These are phyloP conservation scores for Auricularia cornea DNA, from an alignment of 768 basidiomycete genomes.

Conservation along the genomic window DNA sequence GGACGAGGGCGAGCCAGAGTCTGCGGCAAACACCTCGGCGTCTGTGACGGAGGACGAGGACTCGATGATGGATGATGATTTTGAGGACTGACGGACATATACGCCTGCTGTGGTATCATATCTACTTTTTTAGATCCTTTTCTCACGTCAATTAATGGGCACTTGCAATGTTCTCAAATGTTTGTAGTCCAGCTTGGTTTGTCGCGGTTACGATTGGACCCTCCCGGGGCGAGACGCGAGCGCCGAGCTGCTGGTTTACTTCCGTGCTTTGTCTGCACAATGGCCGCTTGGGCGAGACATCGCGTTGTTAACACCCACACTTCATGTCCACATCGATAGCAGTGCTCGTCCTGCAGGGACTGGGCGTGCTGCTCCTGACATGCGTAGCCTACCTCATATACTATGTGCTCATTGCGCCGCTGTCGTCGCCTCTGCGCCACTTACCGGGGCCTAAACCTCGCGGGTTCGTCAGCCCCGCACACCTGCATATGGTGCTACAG, in stretches of 20 bases:
- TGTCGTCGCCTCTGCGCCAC: constrained; percentile 38
- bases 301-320: not conserved
- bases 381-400: constrained; percentile 35
- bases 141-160: too few relatives aligned
- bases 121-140: too few relatives aligned
- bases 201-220: not conserved
- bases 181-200: too few relatives aligned
- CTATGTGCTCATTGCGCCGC: constrained; percentile 35
- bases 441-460: constrained; percentile 40
- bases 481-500: not conserved
- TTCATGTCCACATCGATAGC: not conserved
- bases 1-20: constrained; percentile 34
- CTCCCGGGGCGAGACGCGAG: not conserved
- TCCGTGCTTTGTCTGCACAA: not conserved
- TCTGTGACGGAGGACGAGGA: not conserved
- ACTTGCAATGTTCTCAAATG: too few relatives aligned
- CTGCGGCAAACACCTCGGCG: constrained; percentile 15
- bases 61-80: not conserved
- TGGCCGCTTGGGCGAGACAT: not conserved
- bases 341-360: not conserved
- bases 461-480: not conserved
- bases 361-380: constrained; percentile 24
- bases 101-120: too few relatives aligned
- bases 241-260: not conserved
- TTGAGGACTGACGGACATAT: not conserved